phyloP scores from a whole-genome alignment of 768 basidiomycete genomes.

The Pleurotus giganteus region DNA sequence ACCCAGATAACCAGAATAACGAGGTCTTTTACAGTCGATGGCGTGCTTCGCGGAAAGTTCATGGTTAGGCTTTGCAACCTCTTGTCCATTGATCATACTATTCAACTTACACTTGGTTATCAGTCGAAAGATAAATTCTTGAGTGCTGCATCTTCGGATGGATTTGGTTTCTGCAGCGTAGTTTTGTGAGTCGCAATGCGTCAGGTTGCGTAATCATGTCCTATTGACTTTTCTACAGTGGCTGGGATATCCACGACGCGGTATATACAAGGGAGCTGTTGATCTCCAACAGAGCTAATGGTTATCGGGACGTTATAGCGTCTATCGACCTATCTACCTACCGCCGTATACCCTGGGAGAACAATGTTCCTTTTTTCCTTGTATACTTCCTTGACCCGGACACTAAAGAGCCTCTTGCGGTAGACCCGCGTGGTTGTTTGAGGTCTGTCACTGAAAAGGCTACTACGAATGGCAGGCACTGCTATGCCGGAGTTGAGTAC shows the following conservation, averaged over 20 bases:
- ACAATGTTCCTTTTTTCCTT: constrained; percentile 90
- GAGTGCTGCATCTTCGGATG: constrained; percentile 71
- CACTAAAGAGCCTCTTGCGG: constrained; percentile 70
- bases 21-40: constrained; percentile 63
- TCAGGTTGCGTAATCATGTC: background rate
- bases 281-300: constrained; percentile 90
- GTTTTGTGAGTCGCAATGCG: constrained; percentile 62
- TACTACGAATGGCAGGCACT: constrained; percentile 48
- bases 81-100: background rate
- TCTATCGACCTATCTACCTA: constrained; percentile 83
- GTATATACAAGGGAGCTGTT: constrained; percentile 83
- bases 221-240: constrained; percentile 38
- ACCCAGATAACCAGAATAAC: constrained; percentile 8
- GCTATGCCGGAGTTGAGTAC: constrained; percentile 89
- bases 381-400: constrained; percentile 89
- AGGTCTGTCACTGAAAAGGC: constrained; percentile 54
- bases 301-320: constrained; percentile 88
- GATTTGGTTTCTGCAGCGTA: constrained; percentile 93
- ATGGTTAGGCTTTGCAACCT: constrained; percentile 51
- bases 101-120: background rate
- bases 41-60: constrained; percentile 91
- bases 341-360: constrained; percentile 90
- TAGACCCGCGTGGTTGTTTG: constrained; percentile 86
- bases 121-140: constrained; percentile 93
- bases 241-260: constrained; percentile 91